Evolutionary conservation across 73 alveolate species (phyloP), one percentile per base, ranked within the genome.

Genomic region (Paramecium sexaurelia): DNA sequence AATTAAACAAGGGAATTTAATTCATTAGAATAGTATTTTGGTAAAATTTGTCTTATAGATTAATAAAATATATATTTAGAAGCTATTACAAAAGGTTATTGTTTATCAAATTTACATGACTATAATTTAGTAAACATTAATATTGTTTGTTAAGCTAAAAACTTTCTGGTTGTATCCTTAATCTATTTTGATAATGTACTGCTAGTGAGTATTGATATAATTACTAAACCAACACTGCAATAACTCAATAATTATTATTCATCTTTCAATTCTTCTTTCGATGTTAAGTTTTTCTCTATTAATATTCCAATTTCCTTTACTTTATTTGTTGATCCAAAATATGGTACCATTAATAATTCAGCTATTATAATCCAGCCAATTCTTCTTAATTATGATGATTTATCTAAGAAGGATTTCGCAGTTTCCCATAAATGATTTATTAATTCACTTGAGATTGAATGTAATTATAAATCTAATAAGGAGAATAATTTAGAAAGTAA

Each of bases 381-480:
- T 40, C 90, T 37, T 78, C 19, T 24, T 40, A 78, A 40, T 20
- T 27, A 19, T 19, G 26, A 24, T 4, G 68, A 78, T 43, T 78
- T 43, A 13, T 39, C 41, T 39, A 78, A 7, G 24, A 78, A 78
- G 6, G 43, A 39, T 40, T 78, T 78, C 2, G 75, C 43, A 22
- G 75, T 78, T 22, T 78, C 90, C 90, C 90, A 78, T 39, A 78
- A 39, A 29, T 78, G 55, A 78, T 78, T 78, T 13, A 45, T 45
- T 24, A 78, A 20, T 45, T 78, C 90, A 78, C 40, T 29, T 43
- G 90, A 39, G 3, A 43, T 43, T 24, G 90, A 78, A 45, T 78
- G 90, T 11, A 78, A 22, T 41, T 20, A 41, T 41, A 39, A 29
- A 13, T 78, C 71, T 10, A 78, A 33, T 9, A 15, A 39, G 4